Conservation (phyloP, 2,329 filamentous ascomycete genomes). For the Xylariaceae sp. region DNA sequence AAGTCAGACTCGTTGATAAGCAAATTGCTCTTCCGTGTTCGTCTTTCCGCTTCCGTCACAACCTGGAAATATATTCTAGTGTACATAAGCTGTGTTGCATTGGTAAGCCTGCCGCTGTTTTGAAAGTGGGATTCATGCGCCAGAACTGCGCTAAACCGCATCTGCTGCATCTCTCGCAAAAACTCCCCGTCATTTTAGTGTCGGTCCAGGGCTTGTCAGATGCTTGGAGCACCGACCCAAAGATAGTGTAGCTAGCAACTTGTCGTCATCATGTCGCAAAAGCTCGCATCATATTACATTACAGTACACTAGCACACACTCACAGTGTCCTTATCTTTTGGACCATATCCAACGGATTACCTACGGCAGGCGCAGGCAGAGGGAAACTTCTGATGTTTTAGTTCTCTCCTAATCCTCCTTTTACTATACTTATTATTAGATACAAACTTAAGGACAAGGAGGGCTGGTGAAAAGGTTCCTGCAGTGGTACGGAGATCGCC, state of each 20-base stretch:
- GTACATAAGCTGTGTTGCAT: conserved; percentile 2
- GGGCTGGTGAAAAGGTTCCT: conserved; percentile 10
- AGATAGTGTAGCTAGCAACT: conserved; percentile 15
- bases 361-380: too few relatives aligned
- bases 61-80: conserved; percentile 3
- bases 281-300: too few relatives aligned
- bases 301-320: too few relatives aligned
- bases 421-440: background rate
- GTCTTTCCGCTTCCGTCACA: conserved; percentile 21
- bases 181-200: conserved; percentile 26
- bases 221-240: background rate
- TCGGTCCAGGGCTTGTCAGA: background rate
- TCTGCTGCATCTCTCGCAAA: conserved; percentile 3
- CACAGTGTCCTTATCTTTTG: too few relatives aligned
- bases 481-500: conserved; percentile 27
- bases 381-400: too few relatives aligned
- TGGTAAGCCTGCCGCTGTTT: conserved; percentile 9
- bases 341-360: background rate
- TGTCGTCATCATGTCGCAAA: conserved; percentile 22
- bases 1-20: too few relatives aligned
- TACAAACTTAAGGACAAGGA: background rate
- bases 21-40: conserved; percentile 2
- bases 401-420: too few relatives aligned
- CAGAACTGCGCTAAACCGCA: conserved; percentile 12
- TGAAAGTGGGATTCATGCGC: background rate